Evolutionary conservation across 1,139 yeast species (phyloP), one percentile per base, ranked within the genome.

Genomic region (Petasospora fabianii): DNA sequence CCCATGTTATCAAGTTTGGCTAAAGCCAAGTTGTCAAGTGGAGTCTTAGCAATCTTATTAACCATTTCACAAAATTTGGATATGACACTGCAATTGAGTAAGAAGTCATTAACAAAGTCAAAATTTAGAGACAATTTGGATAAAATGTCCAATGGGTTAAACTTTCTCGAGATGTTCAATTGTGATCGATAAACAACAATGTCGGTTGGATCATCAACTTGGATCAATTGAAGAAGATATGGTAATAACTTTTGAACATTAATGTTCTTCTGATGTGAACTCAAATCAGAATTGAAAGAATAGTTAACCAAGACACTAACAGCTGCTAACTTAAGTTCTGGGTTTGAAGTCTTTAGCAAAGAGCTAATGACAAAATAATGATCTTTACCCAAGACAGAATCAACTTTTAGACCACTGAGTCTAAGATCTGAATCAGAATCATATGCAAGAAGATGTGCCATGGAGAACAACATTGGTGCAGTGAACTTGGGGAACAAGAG

Each of bases 381-480:
- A 12, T 58, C 55, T 24, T 45, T 42, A 1, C 76, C 71, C 59
- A 76, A 63, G 47, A 77, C 64, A 39, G 66, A 64, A 33, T 69
- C 67, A n/a, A 68, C 72, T 45, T 65, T 65, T 48, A 43, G 30
- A 7, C 27, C 35, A 5, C 13, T 11, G 8, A 24, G 14, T 16
- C 27, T 16, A 16, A 27, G 15, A 13, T 26, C 24, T 16, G 39
- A 18, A 26, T 46, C 44, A 12, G 41, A 32, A 9, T 40, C 42
- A 34, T 37, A 36, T n/a, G 49, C 45, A 7, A 62, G 34, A n/a
- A 63, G 27, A 30, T 59, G 59, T 0, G 64, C 46, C 8, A 62
- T 36, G 0, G 66, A 55, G 31, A 52, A 58, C 7, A 63, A 30
- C 24, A 61, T 37, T 1, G 66, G 62, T 7, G 59, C 46, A 9